These are phyloP conservation scores for Oldenlandia corymbosa DNA, from an alignment of 257 asterid species.

Conservation along the genomic window DNA sequence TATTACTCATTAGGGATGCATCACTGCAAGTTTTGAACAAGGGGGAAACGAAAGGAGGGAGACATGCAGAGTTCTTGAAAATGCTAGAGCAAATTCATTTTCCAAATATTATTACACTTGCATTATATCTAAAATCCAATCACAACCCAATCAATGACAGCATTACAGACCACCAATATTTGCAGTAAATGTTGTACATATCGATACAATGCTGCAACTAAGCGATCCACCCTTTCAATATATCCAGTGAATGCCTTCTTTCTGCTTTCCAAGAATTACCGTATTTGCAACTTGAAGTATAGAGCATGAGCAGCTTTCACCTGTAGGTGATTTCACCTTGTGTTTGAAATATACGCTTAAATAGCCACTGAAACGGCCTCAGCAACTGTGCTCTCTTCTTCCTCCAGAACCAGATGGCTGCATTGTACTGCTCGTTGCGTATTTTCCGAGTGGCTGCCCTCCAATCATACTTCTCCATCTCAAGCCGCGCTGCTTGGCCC, in stretches of 20 bases:
- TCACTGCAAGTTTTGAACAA: no score
- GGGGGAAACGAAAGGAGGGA: no score
- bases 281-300: not conserved
- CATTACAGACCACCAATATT: constrained; percentile 11
- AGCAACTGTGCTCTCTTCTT: constrained; percentile 54
- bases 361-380: constrained; percentile 69
- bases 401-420: constrained; percentile 93
- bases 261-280: not conserved
- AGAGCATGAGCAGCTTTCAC: constrained; percentile 1
- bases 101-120: constrained; percentile 4
- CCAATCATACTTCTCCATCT: constrained; percentile 92
- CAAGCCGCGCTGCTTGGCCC: constrained; percentile 75
- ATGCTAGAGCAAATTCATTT: not conserved
- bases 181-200: constrained; percentile 12
- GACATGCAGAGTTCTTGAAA: not conserved
- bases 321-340: constrained; percentile 34
- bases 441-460: constrained; percentile 81
- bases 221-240: not conserved
- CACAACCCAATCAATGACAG: constrained; percentile 12
- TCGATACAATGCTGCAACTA: constrained; percentile 1
- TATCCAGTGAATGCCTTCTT: not conserved
- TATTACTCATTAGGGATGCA: no score
- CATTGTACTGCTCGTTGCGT: constrained; percentile 73
- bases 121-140: constrained; percentile 7
- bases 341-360: constrained; percentile 31